Conservation (phyloP, 345 rosid genomes). For the Noccaea bulbosa region DNA sequence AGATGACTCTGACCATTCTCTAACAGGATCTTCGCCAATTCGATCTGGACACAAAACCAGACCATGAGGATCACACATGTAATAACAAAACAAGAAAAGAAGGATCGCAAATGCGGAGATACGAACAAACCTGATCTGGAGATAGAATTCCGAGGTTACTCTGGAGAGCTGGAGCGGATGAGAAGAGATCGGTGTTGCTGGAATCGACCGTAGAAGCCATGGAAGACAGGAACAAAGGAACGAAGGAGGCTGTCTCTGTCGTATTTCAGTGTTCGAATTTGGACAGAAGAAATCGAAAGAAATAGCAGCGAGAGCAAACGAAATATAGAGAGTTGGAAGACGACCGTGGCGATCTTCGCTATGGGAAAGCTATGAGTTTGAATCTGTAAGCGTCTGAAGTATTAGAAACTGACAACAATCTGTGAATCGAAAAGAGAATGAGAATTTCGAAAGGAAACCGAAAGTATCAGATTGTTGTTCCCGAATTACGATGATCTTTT, state of each 20-base stretch:
- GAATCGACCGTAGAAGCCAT: slow-evolving; percentile 48
- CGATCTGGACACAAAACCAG: slow-evolving; percentile 54
- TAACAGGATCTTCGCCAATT: slow-evolving; percentile 70
- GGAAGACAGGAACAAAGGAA: slow-evolving; percentile 3
- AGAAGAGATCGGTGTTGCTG: slow-evolving; percentile 48
- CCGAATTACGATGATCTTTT: too few relatives aligned
- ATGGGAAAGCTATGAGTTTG: too few relatives aligned
- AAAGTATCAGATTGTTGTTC: too few relatives aligned
- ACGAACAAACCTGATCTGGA: slow-evolving; percentile 58
- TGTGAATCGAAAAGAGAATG: too few relatives aligned
- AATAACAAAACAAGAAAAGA: not conserved
- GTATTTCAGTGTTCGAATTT: not conserved
- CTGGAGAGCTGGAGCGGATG: slow-evolving; percentile 61
- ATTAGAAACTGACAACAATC: too few relatives aligned
- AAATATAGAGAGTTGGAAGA: too few relatives aligned
- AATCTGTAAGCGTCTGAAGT: too few relatives aligned
- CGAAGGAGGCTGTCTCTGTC: slow-evolving; percentile 4
- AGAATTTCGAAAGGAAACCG: too few relatives aligned
- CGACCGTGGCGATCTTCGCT: too few relatives aligned
- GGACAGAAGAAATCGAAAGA: too few relatives aligned
- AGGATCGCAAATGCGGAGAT: not conserved
- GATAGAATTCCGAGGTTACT: slow-evolving; percentile 62
- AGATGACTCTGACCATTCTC: slow-evolving; percentile 77
- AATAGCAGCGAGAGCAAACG: too few relatives aligned
- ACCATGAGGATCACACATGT: slow-evolving; percentile 19